Base-by-base conservation (phyloP, 2,329 filamentous ascomycete species). In the Verticillium alfalfae region DNA sequence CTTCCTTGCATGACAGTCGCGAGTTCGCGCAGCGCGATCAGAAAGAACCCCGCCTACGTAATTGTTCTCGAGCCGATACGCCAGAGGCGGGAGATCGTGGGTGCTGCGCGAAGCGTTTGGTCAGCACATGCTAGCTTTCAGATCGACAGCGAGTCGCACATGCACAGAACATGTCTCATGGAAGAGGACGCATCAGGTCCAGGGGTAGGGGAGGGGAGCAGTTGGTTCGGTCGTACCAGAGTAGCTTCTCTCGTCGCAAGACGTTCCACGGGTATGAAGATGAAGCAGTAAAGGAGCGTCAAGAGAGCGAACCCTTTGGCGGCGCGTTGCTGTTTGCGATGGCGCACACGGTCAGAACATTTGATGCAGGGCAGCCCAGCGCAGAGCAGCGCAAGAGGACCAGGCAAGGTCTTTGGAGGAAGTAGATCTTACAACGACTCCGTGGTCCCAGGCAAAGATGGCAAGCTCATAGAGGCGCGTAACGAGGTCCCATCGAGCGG, bases 371-470 rank as follows among this genome's bases (percentile, higher is more conserved):
- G 45, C 45, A 10, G 45, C n/a, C 18, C 45, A 52, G 26, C 26
- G 26, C 26, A 31, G 45, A 22, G 45, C 45, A 10, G 45, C 45
- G 45, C 45, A 52, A 22, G 3, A 22, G 45, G 4, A 52, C 45
- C 45, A 52, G 45, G 45, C 8, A 34, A 36, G n/a, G 39, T 6
- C 10, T 31, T 31, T 3, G 26, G 36, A 61, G 31, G 1, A 6
- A 31, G 3, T 2, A 36, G 36, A 57, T 8, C 89, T 72, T 81
- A 96, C 93, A 74, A 98, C 90, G 71, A 99, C 95, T 74, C 94
- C 93, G 91, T 98, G 92, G 77, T 98, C 91, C 93, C 93, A 97
- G 69, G 96, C 95, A 76, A 98, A 99, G 67, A 97, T 90, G 69
- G 92, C 91, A 71, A 99, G 87, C 79, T 99, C 94, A 89, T 97